Percentiles rank a stretch among this genome's conserved stretches.
phyloP scores from a whole-genome alignment of 2,329 filamentous ascomycete genomes.

The Paraphaeosphaeria minitans region DNA sequence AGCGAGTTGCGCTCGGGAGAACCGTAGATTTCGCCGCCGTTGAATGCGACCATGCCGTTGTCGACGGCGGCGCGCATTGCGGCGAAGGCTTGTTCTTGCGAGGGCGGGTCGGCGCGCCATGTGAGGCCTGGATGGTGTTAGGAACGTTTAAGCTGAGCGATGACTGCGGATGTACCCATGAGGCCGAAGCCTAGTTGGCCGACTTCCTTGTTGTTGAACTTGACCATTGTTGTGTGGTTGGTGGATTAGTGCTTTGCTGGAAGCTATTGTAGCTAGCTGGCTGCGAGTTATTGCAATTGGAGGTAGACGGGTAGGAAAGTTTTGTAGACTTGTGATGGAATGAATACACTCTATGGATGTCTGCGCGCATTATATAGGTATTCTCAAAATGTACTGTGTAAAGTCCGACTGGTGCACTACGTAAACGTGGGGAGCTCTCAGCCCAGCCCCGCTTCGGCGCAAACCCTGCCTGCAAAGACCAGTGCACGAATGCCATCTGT shows the following conservation, averaged over 20 bases:
- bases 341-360: neutral
- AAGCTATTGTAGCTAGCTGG: neutral
- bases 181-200: conserved; percentile 54
- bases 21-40: conserved; percentile 58
- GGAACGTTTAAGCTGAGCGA: neutral
- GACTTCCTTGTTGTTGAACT: conserved; percentile 45
- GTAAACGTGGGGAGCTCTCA: neutral
- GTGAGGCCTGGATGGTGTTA: conserved; percentile 48
- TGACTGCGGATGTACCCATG: conserved; percentile 47
- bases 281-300: neutral
- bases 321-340: neutral
- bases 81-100: conserved; percentile 47
- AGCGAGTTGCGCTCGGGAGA: conserved; percentile 53
- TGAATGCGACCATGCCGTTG: conserved; percentile 55
- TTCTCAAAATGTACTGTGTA: neutral
- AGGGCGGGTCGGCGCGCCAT: conserved; percentile 49
- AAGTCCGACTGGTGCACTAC: neutral
- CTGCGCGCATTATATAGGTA: conserved; percentile 1
- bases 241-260: neutral
- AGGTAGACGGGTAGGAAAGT: neutral
- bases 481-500: neutral
- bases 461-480: neutral
- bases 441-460: neutral
- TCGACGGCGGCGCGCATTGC: conserved; percentile 53
- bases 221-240: conserved; percentile 31